Evolutionary conservation across 2,329 filamentous ascomycete species (phyloP), one percentile per base, ranked within the genome.

Genomic region (Lithohypha guttulata): DNA sequence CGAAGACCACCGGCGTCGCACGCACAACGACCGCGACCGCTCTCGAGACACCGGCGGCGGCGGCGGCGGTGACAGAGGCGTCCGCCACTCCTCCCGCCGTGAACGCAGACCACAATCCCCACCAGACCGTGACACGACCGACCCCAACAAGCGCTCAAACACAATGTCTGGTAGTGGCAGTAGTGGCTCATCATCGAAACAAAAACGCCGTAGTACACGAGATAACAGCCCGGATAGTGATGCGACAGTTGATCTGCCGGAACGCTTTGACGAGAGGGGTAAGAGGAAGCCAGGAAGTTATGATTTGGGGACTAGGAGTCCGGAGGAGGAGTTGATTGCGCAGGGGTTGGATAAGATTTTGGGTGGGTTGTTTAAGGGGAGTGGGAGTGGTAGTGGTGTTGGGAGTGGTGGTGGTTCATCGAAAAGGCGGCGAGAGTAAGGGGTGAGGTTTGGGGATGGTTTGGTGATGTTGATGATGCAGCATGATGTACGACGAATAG

Each of bases 251-350:
- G 63, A 66, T 9, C 46, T 67, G 2, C 63, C 63, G 4, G 53
- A 60, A 20, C 57, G 64, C 5, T 66, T 67, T 43, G 64, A 67
- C 43, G 52, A 55, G 9, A 50, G 62, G 8, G 64, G 64, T 6
- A 54, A 55, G 26, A 58, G 52, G 26, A 55, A 64, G 31, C 50
- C 55, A 1, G 53, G 60, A 22, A 45, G 42, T 2, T 52, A 46
- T 6, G 53, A 58, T 26, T 14, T 18, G 28, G 25, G 25, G 14
- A n/a, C 14, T 6, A 10, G 26, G 17, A 31, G 17, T 21, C 10
- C 35, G 8, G 35, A 39, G 26, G 26, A 39, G 19, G 55, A 62
- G 43, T 50, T 55, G 8, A 47, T 63, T 9, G 54, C 53, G 6
- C 57, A 58, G 28, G 53, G 48, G 21, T 35, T 65, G 4, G 57